Base-by-base conservation (phyloP, 2,329 filamentous ascomycete species). In the Paraconiothyrium brasiliense region DNA sequence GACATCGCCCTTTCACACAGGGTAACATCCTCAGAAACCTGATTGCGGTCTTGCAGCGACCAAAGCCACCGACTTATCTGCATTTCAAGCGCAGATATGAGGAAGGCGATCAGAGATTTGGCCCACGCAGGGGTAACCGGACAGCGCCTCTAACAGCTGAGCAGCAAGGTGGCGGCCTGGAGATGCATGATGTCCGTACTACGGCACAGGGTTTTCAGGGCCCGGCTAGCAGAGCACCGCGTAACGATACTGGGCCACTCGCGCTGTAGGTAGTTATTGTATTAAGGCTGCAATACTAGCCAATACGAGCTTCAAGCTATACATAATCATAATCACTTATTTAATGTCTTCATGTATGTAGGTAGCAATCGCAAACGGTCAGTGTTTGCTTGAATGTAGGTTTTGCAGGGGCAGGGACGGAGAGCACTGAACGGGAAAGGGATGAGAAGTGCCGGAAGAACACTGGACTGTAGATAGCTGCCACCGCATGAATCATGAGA, bases 1-100 rank as follows among this genome's bases (percentile, higher is more conserved):
- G 95, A 13, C 96, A 97, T 79, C 86, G 94, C 47, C 93, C 95
- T 1, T 99, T 97, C 71, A 94, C 89, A 1, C 93, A 96, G 73
- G 90, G 89, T 39, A 90, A 83, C 67, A 82, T 90, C 51, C 78
- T 91, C 72, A 90, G 86, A 72, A 99, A 99, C 78, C 93, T 92
- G 86, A 79, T 92, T 41, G 86, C 89, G 8, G 93, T 97, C 13
- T 83, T 98, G 54, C 90, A 89, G 68, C 89, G 94, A 52, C 94
- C 95, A 13, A 87, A 94, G 22, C 89, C 93, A 22, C 94, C 94
- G 8, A 94, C 92, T 0, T 98, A 97, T 77, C 88, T 97, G 74
- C 87, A 87, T 63, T 97, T 98, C 84, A 97, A 97, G 82, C 82
- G 82, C 47, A 81, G 83, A 57, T 94, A 95, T 70, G 82, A 88